Percentiles rank a stretch among this genome's conserved stretches.
These are phyloP conservation scores for Candida sakaeoensis DNA, from an alignment of 805 yeast species.

Conservation along the genomic window DNA sequence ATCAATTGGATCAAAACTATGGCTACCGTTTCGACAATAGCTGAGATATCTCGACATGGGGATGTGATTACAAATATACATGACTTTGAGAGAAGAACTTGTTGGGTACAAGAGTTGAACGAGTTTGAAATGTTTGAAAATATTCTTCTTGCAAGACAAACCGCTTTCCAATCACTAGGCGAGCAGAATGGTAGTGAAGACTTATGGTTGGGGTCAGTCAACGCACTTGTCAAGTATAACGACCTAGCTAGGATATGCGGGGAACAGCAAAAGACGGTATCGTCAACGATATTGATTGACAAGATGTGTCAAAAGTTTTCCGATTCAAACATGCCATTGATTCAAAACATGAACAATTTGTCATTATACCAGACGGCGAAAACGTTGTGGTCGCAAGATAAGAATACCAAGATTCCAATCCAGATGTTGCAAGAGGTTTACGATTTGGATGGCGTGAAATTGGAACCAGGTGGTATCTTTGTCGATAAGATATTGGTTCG, in stretches of 20 bases:
- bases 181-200: slow-evolving; percentile 1
- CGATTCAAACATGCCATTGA: slow-evolving; percentile 10
- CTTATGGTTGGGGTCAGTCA: slow-evolving; percentile 21
- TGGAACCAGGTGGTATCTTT: slow-evolving; percentile 16
- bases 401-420: slow-evolving; percentile 47
- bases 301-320: slow-evolving; percentile 26
- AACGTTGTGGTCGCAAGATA: slow-evolving; percentile 61
- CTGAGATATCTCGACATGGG: slow-evolving; percentile 1
- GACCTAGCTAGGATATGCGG: slow-evolving; percentile 31
- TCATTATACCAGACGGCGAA: slow-evolving; percentile 51
- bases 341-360: slow-evolving; percentile 13
- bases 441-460: slow-evolving; percentile 9
- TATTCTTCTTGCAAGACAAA: slow-evolving; percentile 40
- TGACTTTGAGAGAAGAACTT: slow-evolving; percentile 9
- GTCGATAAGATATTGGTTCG: slow-evolving; percentile 22
- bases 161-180: slow-evolving; percentile 30
- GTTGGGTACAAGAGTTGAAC: slow-evolving; percentile 34
- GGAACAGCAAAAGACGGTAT: slow-evolving; percentile 49
- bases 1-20: slow-evolving; percentile 24
- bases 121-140: slow-evolving; percentile 39
- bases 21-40: slow-evolving; percentile 22
- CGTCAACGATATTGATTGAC: slow-evolving; percentile 44
- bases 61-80: not conserved
- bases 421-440: slow-evolving; percentile 39
- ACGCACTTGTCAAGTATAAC: slow-evolving; percentile 44